phyloP scores from a whole-genome alignment of 1,284 basidiomycete species.

The Puccinia horiana region DNA sequence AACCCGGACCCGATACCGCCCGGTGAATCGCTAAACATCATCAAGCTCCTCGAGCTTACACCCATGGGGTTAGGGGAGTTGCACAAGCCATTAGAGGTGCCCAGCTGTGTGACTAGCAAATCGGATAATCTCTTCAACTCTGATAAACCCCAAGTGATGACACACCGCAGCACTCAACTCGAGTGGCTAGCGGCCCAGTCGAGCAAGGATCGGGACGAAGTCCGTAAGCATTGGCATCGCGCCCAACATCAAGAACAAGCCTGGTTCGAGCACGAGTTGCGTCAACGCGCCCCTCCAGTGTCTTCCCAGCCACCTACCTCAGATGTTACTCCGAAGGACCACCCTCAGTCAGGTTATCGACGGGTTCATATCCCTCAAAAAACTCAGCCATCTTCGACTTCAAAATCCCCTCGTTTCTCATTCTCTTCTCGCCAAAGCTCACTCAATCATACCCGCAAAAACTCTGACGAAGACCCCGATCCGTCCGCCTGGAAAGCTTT shows the following conservation, averaged over 20 bases:
- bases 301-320: background rate
- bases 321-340: background rate
- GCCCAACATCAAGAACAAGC: slow-evolving; percentile 12
- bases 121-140: background rate
- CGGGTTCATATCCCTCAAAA: slow-evolving; percentile 10
- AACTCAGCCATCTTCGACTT: background rate
- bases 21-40: slow-evolving; percentile 82
- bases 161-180: slow-evolving; percentile 26
- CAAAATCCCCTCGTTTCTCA: background rate
- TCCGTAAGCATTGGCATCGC: slow-evolving; percentile 21
- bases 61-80: slow-evolving; percentile 32
- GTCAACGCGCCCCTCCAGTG: background rate
- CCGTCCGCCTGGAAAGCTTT: slow-evolving; percentile 29
- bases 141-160: background rate
- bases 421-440: background rate
- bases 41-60: slow-evolving; percentile 64
- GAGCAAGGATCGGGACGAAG: slow-evolving; percentile 31
- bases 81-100: slow-evolving; percentile 10
- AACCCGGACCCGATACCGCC: slow-evolving; percentile 78
- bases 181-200: slow-evolving; percentile 45
- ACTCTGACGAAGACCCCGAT: slow-evolving; percentile 21
- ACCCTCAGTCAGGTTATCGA: background rate
- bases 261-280: background rate
- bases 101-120: background rate
- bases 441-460: slow-evolving; percentile 1